These are phyloP conservation scores for Leccinum griseonigrum DNA, from an alignment of 1,284 basidiomycete genomes.

Conservation along the genomic window DNA sequence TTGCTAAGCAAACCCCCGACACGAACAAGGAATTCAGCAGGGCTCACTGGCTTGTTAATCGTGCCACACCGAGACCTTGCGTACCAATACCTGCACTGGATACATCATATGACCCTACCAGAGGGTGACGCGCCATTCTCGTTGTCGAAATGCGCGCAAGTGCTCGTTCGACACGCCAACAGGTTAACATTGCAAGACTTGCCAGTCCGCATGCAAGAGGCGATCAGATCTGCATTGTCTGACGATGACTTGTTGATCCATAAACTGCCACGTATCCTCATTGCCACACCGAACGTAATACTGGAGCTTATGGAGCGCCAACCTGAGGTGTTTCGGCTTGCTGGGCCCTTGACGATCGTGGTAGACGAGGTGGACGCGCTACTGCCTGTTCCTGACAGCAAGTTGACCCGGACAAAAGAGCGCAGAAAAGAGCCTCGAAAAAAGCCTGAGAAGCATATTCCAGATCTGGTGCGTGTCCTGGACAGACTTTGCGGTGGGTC, in stretches of 20 bases:
- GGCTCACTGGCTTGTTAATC: constrained; percentile 55
- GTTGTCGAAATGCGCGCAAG: constrained; percentile 49
- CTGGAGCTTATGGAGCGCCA: constrained; percentile 52
- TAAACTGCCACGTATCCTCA: constrained; percentile 61
- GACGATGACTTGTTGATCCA: constrained; percentile 40
- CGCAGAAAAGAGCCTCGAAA: constrained; percentile 30
- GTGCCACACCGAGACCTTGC: constrained; percentile 77
- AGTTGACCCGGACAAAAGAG: constrained; percentile 26
- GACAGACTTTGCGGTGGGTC: constrained; percentile 46
- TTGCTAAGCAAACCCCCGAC: constrained; percentile 55
- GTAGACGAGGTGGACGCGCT: constrained; percentile 77
- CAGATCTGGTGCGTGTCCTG: constrained; percentile 55
- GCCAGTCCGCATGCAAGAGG: constrained; percentile 29
- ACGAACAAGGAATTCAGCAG: constrained; percentile 6
- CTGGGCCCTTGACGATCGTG: constrained; percentile 52
- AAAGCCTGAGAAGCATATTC: constrained; percentile 51
- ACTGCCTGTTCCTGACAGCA: constrained; percentile 46
- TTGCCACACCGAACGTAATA: constrained; percentile 68
- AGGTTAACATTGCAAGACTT: constrained; percentile 31
- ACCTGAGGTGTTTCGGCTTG: constrained; percentile 42
- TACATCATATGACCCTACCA: constrained; percentile 47
- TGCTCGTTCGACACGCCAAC: constrained; percentile 48
- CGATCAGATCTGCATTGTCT: constrained; percentile 34
- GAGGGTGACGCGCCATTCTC: constrained; percentile 29
- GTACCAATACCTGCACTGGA: constrained; percentile 67